Percentiles rank a stretch among this genome's conserved stretches.
phyloP scores from a whole-genome alignment of 768 basidiomycete genomes.

The Podaxis sp. region DNA sequence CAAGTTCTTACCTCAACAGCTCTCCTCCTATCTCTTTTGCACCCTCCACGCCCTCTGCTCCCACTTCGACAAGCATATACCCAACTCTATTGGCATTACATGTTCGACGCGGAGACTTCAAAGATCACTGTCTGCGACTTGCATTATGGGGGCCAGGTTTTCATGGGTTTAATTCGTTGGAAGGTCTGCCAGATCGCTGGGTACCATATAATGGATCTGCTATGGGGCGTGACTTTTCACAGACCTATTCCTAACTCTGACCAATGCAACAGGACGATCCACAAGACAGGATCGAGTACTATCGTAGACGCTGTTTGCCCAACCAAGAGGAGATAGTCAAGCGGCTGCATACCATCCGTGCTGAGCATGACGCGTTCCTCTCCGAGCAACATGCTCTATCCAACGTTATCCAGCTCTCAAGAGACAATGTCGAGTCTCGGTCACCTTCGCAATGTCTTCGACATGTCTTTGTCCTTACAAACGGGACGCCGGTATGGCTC shows the following conservation, averaged over 20 bases:
- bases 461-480: slow-evolving; percentile 51
- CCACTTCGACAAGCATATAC: slow-evolving; percentile 25
- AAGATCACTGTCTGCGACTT: slow-evolving; percentile 52
- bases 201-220: slow-evolving; percentile 20
- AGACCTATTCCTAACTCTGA: neutral
- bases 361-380: slow-evolving; percentile 25
- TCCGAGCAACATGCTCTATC: neutral
- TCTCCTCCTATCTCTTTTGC: slow-evolving; percentile 18
- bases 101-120: slow-evolving; percentile 57
- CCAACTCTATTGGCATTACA: slow-evolving; percentile 54
- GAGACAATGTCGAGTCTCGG: neutral
- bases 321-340: slow-evolving; percentile 39
- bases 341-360: slow-evolving; percentile 34
- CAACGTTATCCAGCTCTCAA: neutral
- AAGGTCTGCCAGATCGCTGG: slow-evolving; percentile 42
- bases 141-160: slow-evolving; percentile 42
- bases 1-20: slow-evolving; percentile 3
- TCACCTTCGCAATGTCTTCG: slow-evolving; percentile 7
- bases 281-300: slow-evolving; percentile 27
- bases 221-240: neutral
- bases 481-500: slow-evolving; percentile 47
- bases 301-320: slow-evolving; percentile 45
- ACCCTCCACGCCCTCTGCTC: slow-evolving; percentile 15
- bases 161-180: slow-evolving; percentile 51
- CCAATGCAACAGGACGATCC: slow-evolving; percentile 10